These are phyloP conservation scores for Cystobasidium ongulense DNA, from an alignment of 768 basidiomycete species.

Conservation along the genomic window DNA sequence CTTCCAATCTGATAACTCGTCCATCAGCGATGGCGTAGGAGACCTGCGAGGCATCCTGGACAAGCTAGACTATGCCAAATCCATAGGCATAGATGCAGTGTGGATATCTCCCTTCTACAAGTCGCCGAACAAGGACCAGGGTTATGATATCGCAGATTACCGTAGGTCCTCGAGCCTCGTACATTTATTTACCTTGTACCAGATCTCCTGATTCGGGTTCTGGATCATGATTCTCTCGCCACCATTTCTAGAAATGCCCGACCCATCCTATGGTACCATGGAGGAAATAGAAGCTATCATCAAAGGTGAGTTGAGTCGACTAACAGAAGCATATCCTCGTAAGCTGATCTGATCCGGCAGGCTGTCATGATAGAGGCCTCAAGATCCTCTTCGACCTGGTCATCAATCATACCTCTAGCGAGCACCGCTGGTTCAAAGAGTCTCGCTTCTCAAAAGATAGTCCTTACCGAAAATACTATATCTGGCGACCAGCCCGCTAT, in stretches of 20 bases:
- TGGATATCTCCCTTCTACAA: conserved; percentile 50
- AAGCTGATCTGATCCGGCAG: neutral
- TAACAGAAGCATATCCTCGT: neutral
- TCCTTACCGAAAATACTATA: conserved; percentile 67
- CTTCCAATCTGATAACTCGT: conserved; percentile 39
- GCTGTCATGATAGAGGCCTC: conserved; percentile 57
- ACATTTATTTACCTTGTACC: neutral
- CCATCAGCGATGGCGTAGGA: conserved; percentile 61
- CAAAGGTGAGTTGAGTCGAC: conserved; percentile 26
- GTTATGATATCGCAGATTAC: conserved; percentile 34
- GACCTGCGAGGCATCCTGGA: conserved; percentile 60
- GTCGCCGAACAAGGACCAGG: conserved; percentile 50
- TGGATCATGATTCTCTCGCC: neutral
- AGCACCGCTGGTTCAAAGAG: conserved; percentile 66
- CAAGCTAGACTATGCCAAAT: conserved; percentile 62
- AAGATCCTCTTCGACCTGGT: conserved; percentile 65
- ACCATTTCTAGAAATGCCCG: conserved; percentile 56
- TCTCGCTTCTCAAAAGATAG: conserved; percentile 53
- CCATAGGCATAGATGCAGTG: conserved; percentile 50
- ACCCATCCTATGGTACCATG: conserved; percentile 59
- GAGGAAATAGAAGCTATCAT: conserved; percentile 46
- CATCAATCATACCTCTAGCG: conserved; percentile 60
- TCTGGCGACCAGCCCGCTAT: conserved; percentile 59
- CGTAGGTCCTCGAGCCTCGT: neutral
- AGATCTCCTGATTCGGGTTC: neutral